Base-by-base conservation (phyloP, 2,329 filamentous ascomycete species). In the Plectosphaerella sp. region DNA sequence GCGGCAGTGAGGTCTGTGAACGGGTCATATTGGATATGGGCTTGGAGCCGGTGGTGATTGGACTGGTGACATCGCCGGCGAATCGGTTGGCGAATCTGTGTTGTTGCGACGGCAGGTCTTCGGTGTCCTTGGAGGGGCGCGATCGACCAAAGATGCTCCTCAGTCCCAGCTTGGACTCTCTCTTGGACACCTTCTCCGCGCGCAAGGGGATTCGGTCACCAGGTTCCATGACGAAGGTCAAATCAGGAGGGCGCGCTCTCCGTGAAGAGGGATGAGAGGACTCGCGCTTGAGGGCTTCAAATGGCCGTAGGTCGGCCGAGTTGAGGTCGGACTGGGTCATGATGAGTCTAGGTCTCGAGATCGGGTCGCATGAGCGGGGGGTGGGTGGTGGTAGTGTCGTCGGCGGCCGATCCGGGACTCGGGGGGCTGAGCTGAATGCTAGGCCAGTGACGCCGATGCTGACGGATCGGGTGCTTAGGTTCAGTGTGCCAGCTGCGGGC, bases 101-200 rank as follows among this genome's bases (percentile, higher is more conserved):
- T 11, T 63, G 63, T 28, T 61, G 61, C 74, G 75, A 56, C 68
- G 65, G 57, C 68, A 66, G 51, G 76, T 65, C 24, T 78, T 72
- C 68, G 4, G 57, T 52, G 6, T 73, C 67, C 53, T 68, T 71
- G 12, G 60, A 59, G 4, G 64, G 48, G 60, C 71, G 79, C 18
- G 69, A 68, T 54, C 76, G 72, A 41, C 72, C 68, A 57, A 84
- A 83, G 9, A 84, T 69, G 55, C 67, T 75, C 50, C 76, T 70
- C 47, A 83, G 62, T 4, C 75, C 78, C 48, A 82, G 60, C 53
- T 71, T 76, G 15, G 79, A 82, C 54, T 81, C 79, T 55, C 79
- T 69, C 61, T 69, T 74, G 51, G 61, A 63, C 22, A 72, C 58
- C 58, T 72, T 78, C 46, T 72, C 70, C 8, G 65, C 57, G 37